Evolutionary conservation across 768 basidiomycete species (phyloP).

Genomic region (Tephrocybe sp.): DNA sequence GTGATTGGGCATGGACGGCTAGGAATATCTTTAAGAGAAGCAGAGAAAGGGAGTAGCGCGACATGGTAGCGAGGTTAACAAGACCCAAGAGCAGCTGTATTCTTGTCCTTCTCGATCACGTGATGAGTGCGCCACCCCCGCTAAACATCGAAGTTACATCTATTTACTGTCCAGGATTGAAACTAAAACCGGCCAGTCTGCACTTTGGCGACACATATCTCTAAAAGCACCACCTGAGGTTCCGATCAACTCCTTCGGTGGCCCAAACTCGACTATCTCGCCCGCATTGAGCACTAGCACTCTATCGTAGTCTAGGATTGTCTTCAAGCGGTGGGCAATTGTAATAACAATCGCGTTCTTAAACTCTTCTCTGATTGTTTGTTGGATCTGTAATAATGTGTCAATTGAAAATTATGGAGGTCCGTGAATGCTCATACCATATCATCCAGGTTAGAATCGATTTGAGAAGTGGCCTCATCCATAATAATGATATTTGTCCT

Average conservation of each 20-base stretch:
- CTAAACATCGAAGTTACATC: background rate
- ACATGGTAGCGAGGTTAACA: conserved; percentile 8
- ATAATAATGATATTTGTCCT: conserved; percentile 66
- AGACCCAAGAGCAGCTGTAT: background rate
- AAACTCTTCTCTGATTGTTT: conserved; percentile 72
- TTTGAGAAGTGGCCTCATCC: conserved; percentile 79
- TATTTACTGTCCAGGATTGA: conserved; percentile 16
- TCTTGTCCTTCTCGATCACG: conserved; percentile 12
- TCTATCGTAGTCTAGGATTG: conserved; percentile 73
- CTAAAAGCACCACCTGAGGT: conserved; percentile 59
- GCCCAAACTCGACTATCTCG: conserved; percentile 72
- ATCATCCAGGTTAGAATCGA: conserved; percentile 69
- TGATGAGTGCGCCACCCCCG: conserved; percentile 6
- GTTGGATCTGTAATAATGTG: conserved; percentile 50
- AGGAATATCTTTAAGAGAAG: conserved; percentile 9
- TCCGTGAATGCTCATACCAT: conserved; percentile 37
- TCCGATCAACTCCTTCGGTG: conserved; percentile 53
- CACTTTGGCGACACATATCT: conserved; percentile 64
- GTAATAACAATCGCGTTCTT: conserved; percentile 72
- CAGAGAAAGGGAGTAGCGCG: conserved; percentile 4
- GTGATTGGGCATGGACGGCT: conserved; percentile 14
- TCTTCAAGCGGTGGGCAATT: conserved; percentile 79
- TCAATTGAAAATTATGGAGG: background rate
- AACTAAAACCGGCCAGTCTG: conserved; percentile 44
- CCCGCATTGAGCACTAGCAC: conserved; percentile 75